Evolutionary conservation across 1,139 yeast genomes (phyloP), one percentile per base, ranked within the genome.

Genomic region (Saccharomycopsis hybrid): DNA sequence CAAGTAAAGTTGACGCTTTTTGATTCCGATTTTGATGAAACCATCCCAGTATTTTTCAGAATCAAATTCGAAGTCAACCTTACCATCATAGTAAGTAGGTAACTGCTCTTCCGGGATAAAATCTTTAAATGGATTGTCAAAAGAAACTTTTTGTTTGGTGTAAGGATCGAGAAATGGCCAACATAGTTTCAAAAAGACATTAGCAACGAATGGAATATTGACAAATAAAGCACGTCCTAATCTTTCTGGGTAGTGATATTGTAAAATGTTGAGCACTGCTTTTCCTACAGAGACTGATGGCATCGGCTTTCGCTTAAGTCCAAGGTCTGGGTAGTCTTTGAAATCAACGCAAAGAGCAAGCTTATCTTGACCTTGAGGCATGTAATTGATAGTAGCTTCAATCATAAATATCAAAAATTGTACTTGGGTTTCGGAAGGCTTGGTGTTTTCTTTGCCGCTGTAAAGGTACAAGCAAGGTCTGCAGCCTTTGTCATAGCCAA

Each of bases 361-460:
- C 35, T 92, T 85, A 62, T 89, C 97, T 66, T 90, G 97, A 5
- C 97, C 97, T 1, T 89, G 78, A 2, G 97, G 97, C 97, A 90
- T 90, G 65, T 80, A 83, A 62, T 88, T 94, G 50, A 90, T 89
- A 35, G 85, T 92, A 53, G 90, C 74, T 64, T 92, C 98, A 57
- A 92, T 73, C 88, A 85, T 85, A 69, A 75, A 92, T 5, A 92
- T 97, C 60, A 92, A 72, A 64, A 88, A 96, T 65, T 92, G 95
- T 7, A 92, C 96, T 63, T 92, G 98, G 59, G 85, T 77, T 51
- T 84, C 82, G 1, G 94, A 79, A 3, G 92, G 78, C 59, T 86
- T 80, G n/a, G 98, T 92, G 67, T 92, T 92, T 64, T 92, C 97
- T 62, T 94, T 79, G 13, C 97, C 97, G 3, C 95, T 94, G 62